Percentiles rank a stretch among this genome's conserved stretches.
phyloP scores from a whole-genome alignment of 2,329 filamentous ascomycete genomes.

The Acrocalymma vagum region DNA sequence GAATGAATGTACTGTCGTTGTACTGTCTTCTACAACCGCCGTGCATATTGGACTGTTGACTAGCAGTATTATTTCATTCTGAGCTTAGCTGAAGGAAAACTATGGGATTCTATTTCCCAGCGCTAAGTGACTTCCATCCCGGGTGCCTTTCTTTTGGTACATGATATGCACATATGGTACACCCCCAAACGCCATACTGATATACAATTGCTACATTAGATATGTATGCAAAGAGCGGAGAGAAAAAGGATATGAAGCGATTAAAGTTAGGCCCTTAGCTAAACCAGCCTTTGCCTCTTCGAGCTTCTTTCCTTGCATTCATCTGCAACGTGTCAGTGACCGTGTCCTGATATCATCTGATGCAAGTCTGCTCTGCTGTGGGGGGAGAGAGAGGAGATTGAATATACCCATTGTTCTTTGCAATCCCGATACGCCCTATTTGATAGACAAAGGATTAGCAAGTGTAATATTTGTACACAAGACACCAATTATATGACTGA shows the following conservation, averaged over 20 bases:
- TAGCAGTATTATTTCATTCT: too few relatives aligned
- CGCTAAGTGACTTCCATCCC: too few relatives aligned
- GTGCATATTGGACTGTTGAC: too few relatives aligned
- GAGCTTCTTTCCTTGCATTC: slow-evolving; percentile 31
- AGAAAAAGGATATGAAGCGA: background rate
- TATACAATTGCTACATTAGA: slow-evolving; percentile 20
- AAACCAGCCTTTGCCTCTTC: slow-evolving; percentile 30
- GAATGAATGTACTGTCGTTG: too few relatives aligned
- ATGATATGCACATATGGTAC: too few relatives aligned
- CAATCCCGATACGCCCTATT: slow-evolving; percentile 88
- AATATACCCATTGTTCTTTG: slow-evolving; percentile 89
- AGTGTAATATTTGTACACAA: too few relatives aligned
- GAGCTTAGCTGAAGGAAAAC: too few relatives aligned
- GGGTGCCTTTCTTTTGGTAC: too few relatives aligned
- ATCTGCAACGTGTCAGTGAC: slow-evolving; percentile 21
- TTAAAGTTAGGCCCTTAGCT: slow-evolving; percentile 11
- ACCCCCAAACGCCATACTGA: slow-evolving; percentile 19
- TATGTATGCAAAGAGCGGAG: background rate
- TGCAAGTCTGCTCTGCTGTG: background rate
- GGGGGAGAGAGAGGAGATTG: background rate
- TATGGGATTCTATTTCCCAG: too few relatives aligned
- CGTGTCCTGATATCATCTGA: background rate
- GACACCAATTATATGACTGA: too few relatives aligned
- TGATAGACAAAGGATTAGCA: too few relatives aligned
- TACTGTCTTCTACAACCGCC: too few relatives aligned